A percentile compares a stretch with the other conserved stretches of the same genome.
phyloP scores from a whole-genome alignment of 805 yeast species.

The Metschnikowia lunata region DNA sequence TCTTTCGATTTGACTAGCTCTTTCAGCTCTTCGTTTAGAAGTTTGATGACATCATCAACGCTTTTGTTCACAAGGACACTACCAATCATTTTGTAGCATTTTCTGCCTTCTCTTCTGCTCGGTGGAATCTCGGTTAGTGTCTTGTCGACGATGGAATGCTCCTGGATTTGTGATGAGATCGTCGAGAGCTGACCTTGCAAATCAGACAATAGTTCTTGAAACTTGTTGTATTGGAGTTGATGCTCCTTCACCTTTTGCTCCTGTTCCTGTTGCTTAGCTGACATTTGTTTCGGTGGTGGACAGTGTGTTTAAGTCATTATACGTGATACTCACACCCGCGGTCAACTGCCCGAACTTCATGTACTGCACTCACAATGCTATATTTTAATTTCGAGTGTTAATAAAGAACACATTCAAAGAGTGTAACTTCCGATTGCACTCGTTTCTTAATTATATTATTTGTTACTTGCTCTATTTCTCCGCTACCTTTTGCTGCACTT shows the following conservation, averaged over 20 bases:
- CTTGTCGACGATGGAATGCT: constrained; percentile 39
- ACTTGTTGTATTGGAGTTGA: constrained; percentile 39
- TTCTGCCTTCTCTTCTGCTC: constrained; percentile 46
- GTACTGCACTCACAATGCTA: constrained; percentile 3
- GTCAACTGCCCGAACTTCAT: background rate
- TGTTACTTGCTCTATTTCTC: background rate
- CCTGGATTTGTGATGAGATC: constrained; percentile 35
- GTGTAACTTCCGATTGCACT: too few species aligned
- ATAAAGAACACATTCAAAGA: too few species aligned
- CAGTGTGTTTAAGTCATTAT: too few species aligned
- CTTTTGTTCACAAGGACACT: constrained; percentile 83
- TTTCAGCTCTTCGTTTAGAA: constrained; percentile 48
- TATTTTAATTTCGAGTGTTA: too few species aligned
- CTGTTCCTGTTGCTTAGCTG: constrained; percentile 16
- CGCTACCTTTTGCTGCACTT: background rate
- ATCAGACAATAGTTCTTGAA: constrained; percentile 36
- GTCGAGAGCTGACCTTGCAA: constrained; percentile 36
- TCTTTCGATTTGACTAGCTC: constrained; percentile 19
- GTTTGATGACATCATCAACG: constrained; percentile 69
- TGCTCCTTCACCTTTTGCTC: constrained; percentile 38
- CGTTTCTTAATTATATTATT: too few species aligned
- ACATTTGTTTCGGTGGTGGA: constrained; percentile 4
- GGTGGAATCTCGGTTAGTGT: constrained; percentile 35
- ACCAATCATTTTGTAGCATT: constrained; percentile 90
- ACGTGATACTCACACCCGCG: too few species aligned